Evolutionary conservation across 805 yeast species (phyloP).

Genomic region (Monosporozyma aquatica): DNA sequence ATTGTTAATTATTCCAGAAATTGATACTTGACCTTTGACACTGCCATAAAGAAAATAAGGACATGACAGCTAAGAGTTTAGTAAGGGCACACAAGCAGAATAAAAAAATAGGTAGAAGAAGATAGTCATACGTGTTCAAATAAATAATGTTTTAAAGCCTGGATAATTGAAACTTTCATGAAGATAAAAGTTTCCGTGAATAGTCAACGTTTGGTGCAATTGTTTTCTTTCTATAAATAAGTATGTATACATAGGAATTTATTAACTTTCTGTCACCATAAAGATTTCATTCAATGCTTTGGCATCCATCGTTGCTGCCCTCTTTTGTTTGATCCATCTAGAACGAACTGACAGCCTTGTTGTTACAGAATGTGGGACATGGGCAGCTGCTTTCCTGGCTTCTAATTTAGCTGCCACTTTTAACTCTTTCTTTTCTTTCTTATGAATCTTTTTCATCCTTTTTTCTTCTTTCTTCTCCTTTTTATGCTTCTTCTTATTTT

Average conservation of each 20-base stretch:
- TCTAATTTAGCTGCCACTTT: slow-evolving; percentile 23
- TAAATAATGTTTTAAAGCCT: too few relatives aligned
- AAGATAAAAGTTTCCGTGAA: too few relatives aligned
- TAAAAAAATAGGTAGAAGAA: too few relatives aligned
- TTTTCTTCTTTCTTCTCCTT: slow-evolving; percentile 28
- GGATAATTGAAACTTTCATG: too few relatives aligned
- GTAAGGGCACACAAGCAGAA: too few relatives aligned
- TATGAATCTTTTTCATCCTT: slow-evolving; percentile 24
- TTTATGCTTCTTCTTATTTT: slow-evolving; percentile 24
- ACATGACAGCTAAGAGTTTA: too few relatives aligned
- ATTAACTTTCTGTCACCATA: slow-evolving; percentile 52
- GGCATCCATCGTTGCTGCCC: slow-evolving; percentile 84
- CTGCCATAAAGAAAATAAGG: too few relatives aligned
- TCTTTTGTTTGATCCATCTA: slow-evolving; percentile 79
- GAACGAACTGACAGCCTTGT: slow-evolving; percentile 71
- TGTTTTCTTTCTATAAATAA: background rate
- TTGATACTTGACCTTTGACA: too few relatives aligned
- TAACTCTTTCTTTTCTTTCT: slow-evolving; percentile 24
- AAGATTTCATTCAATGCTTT: slow-evolving; percentile 87
- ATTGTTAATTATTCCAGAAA: too few relatives aligned
- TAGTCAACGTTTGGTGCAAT: too few relatives aligned
- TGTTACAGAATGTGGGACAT: slow-evolving; percentile 30
- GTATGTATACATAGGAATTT: background rate
- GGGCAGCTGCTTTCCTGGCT: slow-evolving; percentile 16
- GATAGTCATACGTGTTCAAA: too few relatives aligned